These are phyloP conservation scores for Kazachstania martiniae DNA, from an alignment of 805 yeast species.

Conservation along the genomic window DNA sequence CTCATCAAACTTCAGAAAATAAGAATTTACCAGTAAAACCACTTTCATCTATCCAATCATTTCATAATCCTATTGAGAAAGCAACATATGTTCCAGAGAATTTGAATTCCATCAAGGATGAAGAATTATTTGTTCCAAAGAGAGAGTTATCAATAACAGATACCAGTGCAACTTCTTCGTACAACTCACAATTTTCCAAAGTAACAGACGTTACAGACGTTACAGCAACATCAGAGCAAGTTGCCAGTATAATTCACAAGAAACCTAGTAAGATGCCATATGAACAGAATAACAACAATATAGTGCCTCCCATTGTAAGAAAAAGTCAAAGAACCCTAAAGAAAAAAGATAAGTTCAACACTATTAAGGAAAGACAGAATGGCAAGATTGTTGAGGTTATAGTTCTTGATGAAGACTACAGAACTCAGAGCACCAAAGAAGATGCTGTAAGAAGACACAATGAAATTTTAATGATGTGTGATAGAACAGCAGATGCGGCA, in stretches of 20 bases:
- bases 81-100: no score
- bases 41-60: slow-evolving; percentile 17
- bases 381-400: slow-evolving; percentile 18
- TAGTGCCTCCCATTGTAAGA: neutral
- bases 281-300: neutral
- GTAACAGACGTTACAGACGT: slow-evolving; percentile 12
- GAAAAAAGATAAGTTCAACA: no score
- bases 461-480: slow-evolving; percentile 21
- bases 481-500: slow-evolving; percentile 20
- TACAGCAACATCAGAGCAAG: slow-evolving; percentile 4
- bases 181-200: slow-evolving; percentile 21
- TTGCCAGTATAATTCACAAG: neutral
- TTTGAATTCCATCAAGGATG: neutral
- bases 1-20: neutral
- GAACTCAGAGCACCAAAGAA: neutral
- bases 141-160: slow-evolving; percentile 17
- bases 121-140: no score
- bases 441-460: neutral
- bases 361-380: slow-evolving; percentile 1
- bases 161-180: slow-evolving; percentile 8
- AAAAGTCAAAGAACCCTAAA: no score
- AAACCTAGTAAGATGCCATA: neutral
- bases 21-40: slow-evolving; percentile 5
- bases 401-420: slow-evolving; percentile 5
- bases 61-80: slow-evolving; percentile 6